Conservation (phyloP, 2,329 filamentous ascomycete species). For the Hypoxylon rubiginosum region DNA sequence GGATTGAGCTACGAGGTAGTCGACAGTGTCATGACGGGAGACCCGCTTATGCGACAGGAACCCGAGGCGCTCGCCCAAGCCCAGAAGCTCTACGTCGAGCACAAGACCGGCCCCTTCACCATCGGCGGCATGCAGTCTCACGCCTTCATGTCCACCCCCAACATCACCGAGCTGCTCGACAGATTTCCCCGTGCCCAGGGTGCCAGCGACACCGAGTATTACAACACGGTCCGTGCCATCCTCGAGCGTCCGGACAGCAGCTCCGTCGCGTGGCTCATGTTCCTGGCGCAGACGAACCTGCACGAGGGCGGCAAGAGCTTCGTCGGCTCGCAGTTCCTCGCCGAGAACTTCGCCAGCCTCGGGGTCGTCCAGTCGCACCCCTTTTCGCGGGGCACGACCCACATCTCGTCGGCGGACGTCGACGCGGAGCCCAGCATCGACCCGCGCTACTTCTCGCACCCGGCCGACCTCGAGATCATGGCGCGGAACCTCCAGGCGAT, state of each 20-base stretch:
- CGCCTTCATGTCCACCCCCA: slow-evolving; percentile 43
- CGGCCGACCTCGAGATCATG: too few species aligned
- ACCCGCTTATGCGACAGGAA: slow-evolving; percentile 35
- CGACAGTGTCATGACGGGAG: slow-evolving; percentile 28
- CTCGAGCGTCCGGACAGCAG: slow-evolving; percentile 34
- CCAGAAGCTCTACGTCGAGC: slow-evolving; percentile 37
- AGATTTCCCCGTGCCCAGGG: slow-evolving; percentile 13
- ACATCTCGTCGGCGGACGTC: slow-evolving; percentile 61
- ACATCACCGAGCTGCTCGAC: slow-evolving; percentile 31
- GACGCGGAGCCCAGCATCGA: slow-evolving; percentile 21
- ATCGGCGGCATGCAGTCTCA: slow-evolving; percentile 40
- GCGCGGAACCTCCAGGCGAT: too few species aligned
- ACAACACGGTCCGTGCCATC: slow-evolving; percentile 36
- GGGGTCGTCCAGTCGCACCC: slow-evolving; percentile 56
- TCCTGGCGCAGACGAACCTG: slow-evolving; percentile 43
- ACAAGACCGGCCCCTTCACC: slow-evolving; percentile 44
- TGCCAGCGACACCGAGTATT: slow-evolving; percentile 20
- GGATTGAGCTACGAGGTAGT: slow-evolving; percentile 36
- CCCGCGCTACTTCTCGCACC: too few species aligned
- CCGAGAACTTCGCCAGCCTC: slow-evolving; percentile 40
- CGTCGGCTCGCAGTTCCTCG: slow-evolving; percentile 33
- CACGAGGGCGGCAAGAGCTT: slow-evolving; percentile 46
- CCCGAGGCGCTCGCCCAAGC: slow-evolving; percentile 35
- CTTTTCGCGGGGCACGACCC: slow-evolving; percentile 65
- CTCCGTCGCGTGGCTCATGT: slow-evolving; percentile 44